These are phyloP conservation scores for Coniochaeta pulveracea DNA, from an alignment of 2,329 filamentous ascomycete species.

Conservation along the genomic window DNA sequence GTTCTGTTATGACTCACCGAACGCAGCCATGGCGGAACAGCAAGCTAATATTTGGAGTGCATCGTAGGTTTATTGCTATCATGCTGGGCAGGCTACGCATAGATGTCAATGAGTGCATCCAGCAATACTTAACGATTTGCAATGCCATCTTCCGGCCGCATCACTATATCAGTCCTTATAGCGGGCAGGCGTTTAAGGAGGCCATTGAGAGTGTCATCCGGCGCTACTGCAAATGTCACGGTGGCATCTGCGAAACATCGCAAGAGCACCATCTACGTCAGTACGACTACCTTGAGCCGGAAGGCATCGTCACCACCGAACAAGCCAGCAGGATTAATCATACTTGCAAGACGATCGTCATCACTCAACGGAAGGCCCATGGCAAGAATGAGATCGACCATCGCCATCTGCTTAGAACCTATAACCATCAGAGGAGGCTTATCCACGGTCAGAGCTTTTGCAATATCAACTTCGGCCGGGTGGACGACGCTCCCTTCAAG, in stretches of 20 bases:
- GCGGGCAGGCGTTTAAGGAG: not conserved
- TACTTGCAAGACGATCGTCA: not conserved
- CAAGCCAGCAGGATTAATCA: not conserved
- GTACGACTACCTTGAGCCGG: slow-evolving; percentile 1
- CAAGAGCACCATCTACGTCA: not conserved
- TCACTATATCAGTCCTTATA: not conserved
- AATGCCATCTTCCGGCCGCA: slow-evolving; percentile 1
- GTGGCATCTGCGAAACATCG: not conserved
- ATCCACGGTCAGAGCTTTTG: not conserved
- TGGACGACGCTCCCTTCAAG: not conserved
- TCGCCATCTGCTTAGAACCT: not conserved
- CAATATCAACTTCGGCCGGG: not conserved
- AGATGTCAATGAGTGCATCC: slow-evolving; percentile 7
- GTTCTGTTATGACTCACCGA: no score
- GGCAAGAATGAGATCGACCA: not conserved
- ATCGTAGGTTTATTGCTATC: slow-evolving; percentile 6
- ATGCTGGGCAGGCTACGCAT: slow-evolving; percentile 9
- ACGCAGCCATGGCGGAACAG: no score
- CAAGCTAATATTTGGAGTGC: no score
- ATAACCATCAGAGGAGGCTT: not conserved
- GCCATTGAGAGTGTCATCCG: slow-evolving; percentile 1
- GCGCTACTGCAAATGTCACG: slow-evolving; percentile 3
- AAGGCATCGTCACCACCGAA: not conserved
- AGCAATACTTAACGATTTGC: slow-evolving; percentile 1
- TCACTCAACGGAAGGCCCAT: not conserved